phyloP scores from a whole-genome alignment of 495 filamentous ascomycete genomes.

The Bryoglossum gracile region DNA sequence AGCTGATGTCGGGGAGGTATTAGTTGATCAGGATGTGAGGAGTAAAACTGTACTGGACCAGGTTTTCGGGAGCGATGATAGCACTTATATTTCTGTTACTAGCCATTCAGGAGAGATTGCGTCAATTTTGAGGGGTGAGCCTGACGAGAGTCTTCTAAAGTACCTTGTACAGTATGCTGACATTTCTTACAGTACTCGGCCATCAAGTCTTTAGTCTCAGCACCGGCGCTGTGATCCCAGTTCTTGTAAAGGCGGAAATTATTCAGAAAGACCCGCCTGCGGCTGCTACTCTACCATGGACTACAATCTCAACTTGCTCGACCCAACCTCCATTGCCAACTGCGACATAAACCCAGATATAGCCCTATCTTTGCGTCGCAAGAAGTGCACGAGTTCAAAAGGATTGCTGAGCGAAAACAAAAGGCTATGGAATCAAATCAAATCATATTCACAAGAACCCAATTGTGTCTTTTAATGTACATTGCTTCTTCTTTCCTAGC shows the following conservation, averaged over 20 bases:
- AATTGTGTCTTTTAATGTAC: no score
- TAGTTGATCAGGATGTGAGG: slow-evolving; percentile 46
- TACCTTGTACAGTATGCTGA: no score
- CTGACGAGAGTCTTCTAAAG: no score
- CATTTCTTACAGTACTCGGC: slow-evolving; percentile 34
- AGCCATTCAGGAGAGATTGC: slow-evolving; percentile 60
- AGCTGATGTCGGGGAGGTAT: slow-evolving; percentile 44
- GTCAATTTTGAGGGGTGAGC: slow-evolving; percentile 43
- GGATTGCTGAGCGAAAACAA: no score
- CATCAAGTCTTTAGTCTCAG: slow-evolving; percentile 54
- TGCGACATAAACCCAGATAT: no score
- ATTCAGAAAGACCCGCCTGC: slow-evolving; percentile 1
- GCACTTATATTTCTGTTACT: slow-evolving; percentile 57
- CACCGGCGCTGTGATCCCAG: slow-evolving; percentile 65
- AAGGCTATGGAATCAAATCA: no score
- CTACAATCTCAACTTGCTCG: slow-evolving; percentile 16
- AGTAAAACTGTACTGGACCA: slow-evolving; percentile 51
- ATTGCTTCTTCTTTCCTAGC: no score
- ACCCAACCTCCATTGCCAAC: slow-evolving; percentile 1
- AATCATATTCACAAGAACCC: no score
- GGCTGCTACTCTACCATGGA: slow-evolving; percentile 11
- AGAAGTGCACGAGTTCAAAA: no score
- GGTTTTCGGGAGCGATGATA: slow-evolving; percentile 52
- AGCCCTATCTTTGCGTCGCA: no score
- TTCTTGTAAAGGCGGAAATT: slow-evolving; percentile 49